Base-by-base conservation (phyloP, 2,329 filamentous ascomycete species). In the Neodidymelliopsis sp. region DNA sequence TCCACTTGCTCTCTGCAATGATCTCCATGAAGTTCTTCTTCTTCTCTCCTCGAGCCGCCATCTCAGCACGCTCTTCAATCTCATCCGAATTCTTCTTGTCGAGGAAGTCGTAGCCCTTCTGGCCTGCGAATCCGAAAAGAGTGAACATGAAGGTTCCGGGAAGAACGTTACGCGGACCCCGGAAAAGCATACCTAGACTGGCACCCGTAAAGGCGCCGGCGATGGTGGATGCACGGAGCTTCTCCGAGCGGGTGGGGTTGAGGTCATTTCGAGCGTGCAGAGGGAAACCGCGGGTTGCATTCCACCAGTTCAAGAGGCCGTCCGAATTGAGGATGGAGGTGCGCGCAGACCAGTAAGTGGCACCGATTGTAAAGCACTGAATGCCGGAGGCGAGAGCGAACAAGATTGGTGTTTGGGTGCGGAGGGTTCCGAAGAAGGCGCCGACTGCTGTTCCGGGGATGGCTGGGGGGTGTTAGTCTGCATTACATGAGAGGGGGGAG, bases 301-400 rank as follows among this genome's bases (percentile, higher is more conserved):
- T 62, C 60, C 57, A 68, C 66, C 65, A 66, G 49, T 70, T 71
- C 2, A 37, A 19, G 2, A 74, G 57, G 6, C 69, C 67, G 13
- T 54, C 51, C 5, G 54, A 56, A 36, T 70, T 62, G 18, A 80
- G 69, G 16, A 79, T 59, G 9, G 67, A 57, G n/a, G 66, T 63
- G 9, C 77, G 72, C 19, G 63, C 77, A 86, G 88, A 86, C 80
- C 86, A 93, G 69, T 87, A 97, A 12, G 84, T 88, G 35, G 82
- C 84, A 25, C 90, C 90, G 28, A 95, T 80, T 30, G 84, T 81
- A 72, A 90, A 90, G 84, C 90, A 96, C 74, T 96, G 91, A 29
- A 90, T 77, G 13, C 90, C 88, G 16, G 87, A 86, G 27, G 86
- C 81, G 10, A 87, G 60, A 0, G 90, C 87, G 74, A 91, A 93